Evolutionary conservation across 495 filamentous ascomycete genomes (phyloP), one percentile per base, ranked within the genome.

Genomic region (Tuber indicum): DNA sequence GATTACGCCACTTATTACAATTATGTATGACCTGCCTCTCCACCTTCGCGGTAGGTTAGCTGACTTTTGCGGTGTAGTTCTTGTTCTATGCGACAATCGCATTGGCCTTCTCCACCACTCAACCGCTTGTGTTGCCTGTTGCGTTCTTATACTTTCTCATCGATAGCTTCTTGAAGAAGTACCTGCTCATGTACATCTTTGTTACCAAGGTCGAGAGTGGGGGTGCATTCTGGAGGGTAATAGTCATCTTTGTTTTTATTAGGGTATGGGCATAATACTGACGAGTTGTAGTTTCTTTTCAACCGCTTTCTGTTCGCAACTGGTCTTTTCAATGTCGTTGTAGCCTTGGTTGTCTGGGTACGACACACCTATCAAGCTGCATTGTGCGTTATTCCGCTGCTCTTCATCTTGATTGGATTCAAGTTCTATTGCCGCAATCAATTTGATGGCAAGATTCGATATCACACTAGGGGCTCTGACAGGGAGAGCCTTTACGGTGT

Each of bases 1-100:
- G 94, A 98, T 80, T 99, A 97, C 81, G 93, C 96, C 72, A 93
- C 89, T 76, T 98, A 98, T 85, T 98, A 98, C 87, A 98, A 98
- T 84, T 93, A 90, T 58, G 77, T 79, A 70, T 45, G 81, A 73
- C n/a, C 19, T n/a, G 23, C 76, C 17, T 46, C 17, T 26, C 12
- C 36, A 36, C 17, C 26, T 66, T 66, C 32, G 58, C 58, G 26
- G 58, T 43, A n/a, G 39, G 41, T 43, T 66, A 39, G 36, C 75
- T 77, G 70, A 72, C 58, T 46, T 66, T 66, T 66, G 10, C 21
- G 26, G 12, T 62, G 74, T 88, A 91, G 85, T 98, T 98, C 85
- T 87, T 98, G 26, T 99, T 93, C 86, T 98, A 98, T 84, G 87
- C 92, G 6, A 98, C 96, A 0, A 92, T 98, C 46, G 91, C 93